Evolutionary conservation across 2,329 filamentous ascomycete genomes (phyloP), one percentile per base, ranked within the genome.

Genomic region (Colletotrichum neosansevieriae): DNA sequence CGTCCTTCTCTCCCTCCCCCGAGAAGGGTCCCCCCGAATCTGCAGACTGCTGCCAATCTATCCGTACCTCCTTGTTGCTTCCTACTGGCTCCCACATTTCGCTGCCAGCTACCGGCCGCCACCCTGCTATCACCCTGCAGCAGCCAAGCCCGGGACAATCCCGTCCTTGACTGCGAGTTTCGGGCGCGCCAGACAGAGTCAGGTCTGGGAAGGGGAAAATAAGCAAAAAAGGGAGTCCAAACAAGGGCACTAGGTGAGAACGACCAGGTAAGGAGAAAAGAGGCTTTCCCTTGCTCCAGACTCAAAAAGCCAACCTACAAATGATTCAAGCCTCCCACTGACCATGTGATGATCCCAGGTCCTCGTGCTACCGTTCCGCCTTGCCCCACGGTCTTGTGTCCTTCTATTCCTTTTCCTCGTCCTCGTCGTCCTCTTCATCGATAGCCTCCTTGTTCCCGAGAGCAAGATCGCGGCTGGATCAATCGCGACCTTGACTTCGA

Each of bases 61-160:
- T 7, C 29, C 6, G 29, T 9, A 29, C 11, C 44, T 58, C 53
- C 47, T 24, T 58, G 63, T 54, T 65, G 65, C 29, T 21, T 34
- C 13, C 19, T 29, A 29, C 58, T 51, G 45, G 21, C 44, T 59
- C 17, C 44, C 32, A 51, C 45, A 34, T 42, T 24, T 38, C 32
- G 42, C 54, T 44, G 54, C 19, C 38, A 13, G 3, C 19, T 58
- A 21, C 56, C 24, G 56, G 51, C 54, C 54, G 61, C 65, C 24
- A 24, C 24, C 24, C 24, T 24, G 24, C 24, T 6, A 29, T 9
- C 49, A 65, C 61, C 47, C 61, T 34, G 38, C 65, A 56, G 61
- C 62, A 15, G 42, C 49, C 54, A 59, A 68, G 65, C 11, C 65
- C 65, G 65, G 65, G 61, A 68, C 65, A 65, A 44, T 68, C 40